Evolutionary conservation across 2,329 filamentous ascomycete genomes (phyloP).

Genomic region (Penicillium sp.): DNA sequence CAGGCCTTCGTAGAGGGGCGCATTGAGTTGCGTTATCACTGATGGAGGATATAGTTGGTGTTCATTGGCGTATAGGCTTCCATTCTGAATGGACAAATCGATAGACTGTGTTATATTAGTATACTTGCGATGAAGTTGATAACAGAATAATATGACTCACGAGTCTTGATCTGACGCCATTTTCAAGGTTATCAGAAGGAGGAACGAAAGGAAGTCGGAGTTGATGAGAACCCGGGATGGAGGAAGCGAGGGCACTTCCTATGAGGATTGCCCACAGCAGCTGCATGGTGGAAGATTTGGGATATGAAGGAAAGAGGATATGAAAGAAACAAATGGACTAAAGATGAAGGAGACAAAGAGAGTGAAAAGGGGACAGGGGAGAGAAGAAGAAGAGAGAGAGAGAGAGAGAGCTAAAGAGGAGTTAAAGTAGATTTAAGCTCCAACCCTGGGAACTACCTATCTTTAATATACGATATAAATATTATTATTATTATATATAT

Average conservation of each 20-base stretch:
- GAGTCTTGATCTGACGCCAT: conserved; percentile 15
- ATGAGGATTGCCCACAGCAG: conserved; percentile 16
- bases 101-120: conserved; percentile 26
- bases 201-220: conserved; percentile 24
- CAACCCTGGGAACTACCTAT: too few species aligned
- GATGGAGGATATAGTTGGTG: conserved; percentile 32
- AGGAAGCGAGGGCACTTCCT: conserved; percentile 15
- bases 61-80: conserved; percentile 31
- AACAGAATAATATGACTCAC: conserved; percentile 4
- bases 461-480: too few species aligned
- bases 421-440: neutral
- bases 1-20: conserved; percentile 20
- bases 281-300: conserved; percentile 14
- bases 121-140: neutral
- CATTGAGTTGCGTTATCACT: conserved; percentile 29
- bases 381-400: neutral
- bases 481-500: too few species aligned
- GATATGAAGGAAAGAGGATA: neutral
- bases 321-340: neutral
- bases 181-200: neutral
- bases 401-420: neutral
- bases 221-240: conserved; percentile 17
- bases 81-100: conserved; percentile 30
- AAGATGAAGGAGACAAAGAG: neutral
- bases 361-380: neutral